Evolutionary conservation across 768 basidiomycete species (phyloP).

Genomic region (Termitomyces sp.): DNA sequence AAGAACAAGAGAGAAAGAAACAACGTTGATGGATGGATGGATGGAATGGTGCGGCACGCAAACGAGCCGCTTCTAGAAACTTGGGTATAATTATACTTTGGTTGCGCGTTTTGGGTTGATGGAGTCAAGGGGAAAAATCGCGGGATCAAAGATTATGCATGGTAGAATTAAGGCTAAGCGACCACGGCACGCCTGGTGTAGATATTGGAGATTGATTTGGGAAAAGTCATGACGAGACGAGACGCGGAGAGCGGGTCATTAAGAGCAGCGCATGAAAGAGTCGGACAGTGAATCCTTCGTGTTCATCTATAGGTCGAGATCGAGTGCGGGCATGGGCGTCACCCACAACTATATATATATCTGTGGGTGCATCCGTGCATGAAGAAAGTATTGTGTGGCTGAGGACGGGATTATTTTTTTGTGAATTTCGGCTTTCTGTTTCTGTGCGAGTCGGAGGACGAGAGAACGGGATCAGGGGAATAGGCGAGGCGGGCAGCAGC

Average conservation of each 20-base stretch:
- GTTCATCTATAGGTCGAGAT: conserved; percentile 30
- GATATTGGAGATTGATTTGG: conserved; percentile 17
- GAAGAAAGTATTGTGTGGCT: conserved; percentile 5
- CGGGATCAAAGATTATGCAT: conserved; percentile 4
- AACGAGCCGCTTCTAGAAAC: neutral
- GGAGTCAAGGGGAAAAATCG: neutral
- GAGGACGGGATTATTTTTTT: conserved; percentile 17
- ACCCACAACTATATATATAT: conserved; percentile 1
- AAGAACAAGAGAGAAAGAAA: neutral
- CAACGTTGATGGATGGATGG: neutral
- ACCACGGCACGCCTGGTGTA: conserved; percentile 10
- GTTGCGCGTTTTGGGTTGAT: neutral
- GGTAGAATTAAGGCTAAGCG: conserved; percentile 2
- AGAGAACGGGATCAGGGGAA: conserved; percentile 1
- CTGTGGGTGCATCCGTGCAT: conserved; percentile 8
- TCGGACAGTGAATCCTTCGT: conserved; percentile 13
- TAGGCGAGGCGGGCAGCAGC: conserved; percentile 10
- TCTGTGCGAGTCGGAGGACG: conserved; percentile 17
- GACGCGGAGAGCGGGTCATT: conserved; percentile 37
- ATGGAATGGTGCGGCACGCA: neutral
- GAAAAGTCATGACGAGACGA: conserved; percentile 35
- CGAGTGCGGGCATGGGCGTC: conserved; percentile 17
- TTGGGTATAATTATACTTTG: neutral
- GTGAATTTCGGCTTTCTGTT: conserved; percentile 25
- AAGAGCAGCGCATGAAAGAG: conserved; percentile 54